Evolutionary conservation across 202 grass and related monocot species (phyloP).

Genomic region (Alloteropsis angusta): DNA sequence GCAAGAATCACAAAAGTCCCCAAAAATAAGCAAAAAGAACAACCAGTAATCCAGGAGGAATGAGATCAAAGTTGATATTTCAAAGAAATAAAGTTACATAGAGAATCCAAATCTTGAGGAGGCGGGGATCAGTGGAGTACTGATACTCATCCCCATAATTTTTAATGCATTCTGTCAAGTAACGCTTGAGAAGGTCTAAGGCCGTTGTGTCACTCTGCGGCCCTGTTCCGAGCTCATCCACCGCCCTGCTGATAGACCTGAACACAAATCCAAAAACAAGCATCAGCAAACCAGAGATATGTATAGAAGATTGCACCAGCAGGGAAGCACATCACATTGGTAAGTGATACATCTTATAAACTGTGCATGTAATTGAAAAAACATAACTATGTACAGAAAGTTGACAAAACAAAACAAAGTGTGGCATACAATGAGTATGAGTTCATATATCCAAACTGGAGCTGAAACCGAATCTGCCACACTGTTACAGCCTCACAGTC

Average conservation of each 20-base stretch:
- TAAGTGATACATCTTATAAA: background rate
- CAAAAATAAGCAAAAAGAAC: background rate
- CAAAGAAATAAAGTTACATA: slow-evolving; percentile 44
- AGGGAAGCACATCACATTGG: background rate
- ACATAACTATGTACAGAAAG: background rate
- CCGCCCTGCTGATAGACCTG: slow-evolving; percentile 54
- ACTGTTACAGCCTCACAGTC: background rate
- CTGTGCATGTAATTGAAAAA: background rate
- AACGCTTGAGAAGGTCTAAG: slow-evolving; percentile 29
- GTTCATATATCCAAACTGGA: background rate
- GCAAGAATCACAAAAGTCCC: slow-evolving; percentile 2
- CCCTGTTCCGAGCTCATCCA: slow-evolving; percentile 34
- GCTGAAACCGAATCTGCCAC: background rate
- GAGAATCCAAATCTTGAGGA: slow-evolving; percentile 85
- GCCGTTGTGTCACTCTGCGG: background rate
- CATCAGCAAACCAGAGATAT: background rate
- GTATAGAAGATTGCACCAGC: background rate
- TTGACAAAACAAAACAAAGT: background rate
- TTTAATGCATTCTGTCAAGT: slow-evolving; percentile 53
- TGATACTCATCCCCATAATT: slow-evolving; percentile 54
- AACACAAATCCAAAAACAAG: slow-evolving; percentile 22
- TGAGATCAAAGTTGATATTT: background rate
- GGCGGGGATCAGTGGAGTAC: slow-evolving; percentile 57
- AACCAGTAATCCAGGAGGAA: background rate
- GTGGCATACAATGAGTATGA: background rate